Percentiles rank a stretch among this genome's conserved stretches.
Conservation (phyloP, 2,329 filamentous ascomycete species). For the Fusarium sp. region DNA sequence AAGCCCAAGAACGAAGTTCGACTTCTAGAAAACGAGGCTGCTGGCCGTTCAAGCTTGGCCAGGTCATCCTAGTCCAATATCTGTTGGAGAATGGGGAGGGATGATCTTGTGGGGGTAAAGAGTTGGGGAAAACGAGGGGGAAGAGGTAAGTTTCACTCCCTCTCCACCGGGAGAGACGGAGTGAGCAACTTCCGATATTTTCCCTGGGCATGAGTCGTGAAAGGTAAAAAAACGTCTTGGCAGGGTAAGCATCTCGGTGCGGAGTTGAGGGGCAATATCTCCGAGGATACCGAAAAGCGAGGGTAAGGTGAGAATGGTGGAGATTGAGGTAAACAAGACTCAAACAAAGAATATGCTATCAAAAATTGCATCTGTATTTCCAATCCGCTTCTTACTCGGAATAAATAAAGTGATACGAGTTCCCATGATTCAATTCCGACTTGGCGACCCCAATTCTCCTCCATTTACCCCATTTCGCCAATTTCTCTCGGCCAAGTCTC, state of each 20-base stretch:
- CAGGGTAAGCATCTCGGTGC: not conserved
- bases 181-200: not conserved
- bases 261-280: not conserved
- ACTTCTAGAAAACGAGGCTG: constrained; percentile 3
- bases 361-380: not conserved
- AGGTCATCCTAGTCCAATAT: not conserved
- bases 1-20: not conserved
- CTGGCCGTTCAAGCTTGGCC: not conserved
- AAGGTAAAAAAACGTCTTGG: not conserved
- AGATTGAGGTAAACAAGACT: not conserved
- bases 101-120: constrained; percentile 22
- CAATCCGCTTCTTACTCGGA: not conserved
- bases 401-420: not conserved
- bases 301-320: not conserved
- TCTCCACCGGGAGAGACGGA: not conserved
- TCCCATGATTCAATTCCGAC: not conserved
- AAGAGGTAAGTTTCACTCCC: no score
- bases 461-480: not conserved
- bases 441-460: not conserved
- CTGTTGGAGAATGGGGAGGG: constrained; percentile 11
- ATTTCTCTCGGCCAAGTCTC: not conserved
- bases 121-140: constrained; percentile 35
- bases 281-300: not conserved
- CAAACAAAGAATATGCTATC: not conserved
- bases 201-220: not conserved